phyloP scores from a whole-genome alignment of 1,139 yeast species.

The Taphrina deformans region DNA sequence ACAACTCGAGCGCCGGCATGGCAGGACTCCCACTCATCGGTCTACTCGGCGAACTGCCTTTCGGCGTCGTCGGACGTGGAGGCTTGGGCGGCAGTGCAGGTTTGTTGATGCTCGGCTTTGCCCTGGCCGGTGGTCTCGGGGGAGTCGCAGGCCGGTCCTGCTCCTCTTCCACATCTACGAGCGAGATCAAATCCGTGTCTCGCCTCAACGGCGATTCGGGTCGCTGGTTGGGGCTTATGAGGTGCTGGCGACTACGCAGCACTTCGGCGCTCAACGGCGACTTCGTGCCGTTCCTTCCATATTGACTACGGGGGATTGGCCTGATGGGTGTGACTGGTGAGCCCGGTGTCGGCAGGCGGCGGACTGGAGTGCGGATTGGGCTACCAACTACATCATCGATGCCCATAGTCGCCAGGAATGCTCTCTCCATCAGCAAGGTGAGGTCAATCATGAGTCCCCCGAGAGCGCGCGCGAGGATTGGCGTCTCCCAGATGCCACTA shows the following conservation, averaged over 20 bases:
- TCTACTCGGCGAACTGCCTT: neutral
- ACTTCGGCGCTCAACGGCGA: constrained; percentile 16
- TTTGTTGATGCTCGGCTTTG: neutral
- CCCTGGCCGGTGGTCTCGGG: constrained; percentile 7
- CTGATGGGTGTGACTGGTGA: constrained; percentile 14
- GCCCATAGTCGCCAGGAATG: constrained; percentile 25
- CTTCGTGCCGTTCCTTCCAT: neutral
- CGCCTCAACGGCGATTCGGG: neutral
- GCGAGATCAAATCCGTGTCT: neutral
- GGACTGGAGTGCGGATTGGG: constrained; percentile 7
- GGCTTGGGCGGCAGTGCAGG: constrained; percentile 10
- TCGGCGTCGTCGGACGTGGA: constrained; percentile 3
- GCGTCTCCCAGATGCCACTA: constrained; percentile 22
- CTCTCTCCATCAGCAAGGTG: constrained; percentile 28
- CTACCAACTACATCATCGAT: neutral
- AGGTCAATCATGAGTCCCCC: constrained; percentile 31
- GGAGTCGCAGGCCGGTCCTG: constrained; percentile 18
- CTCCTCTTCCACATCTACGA: neutral
- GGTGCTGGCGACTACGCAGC: neutral
- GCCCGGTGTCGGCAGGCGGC: neutral
- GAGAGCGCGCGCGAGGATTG: constrained; percentile 18
- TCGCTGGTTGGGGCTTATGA: neutral
- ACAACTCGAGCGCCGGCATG: neutral
- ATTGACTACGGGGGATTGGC: neutral
- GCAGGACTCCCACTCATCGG: neutral